Evolutionary conservation across 2,329 filamentous ascomycete genomes (phyloP).

Genomic region (Apiospora phragmitis): DNA sequence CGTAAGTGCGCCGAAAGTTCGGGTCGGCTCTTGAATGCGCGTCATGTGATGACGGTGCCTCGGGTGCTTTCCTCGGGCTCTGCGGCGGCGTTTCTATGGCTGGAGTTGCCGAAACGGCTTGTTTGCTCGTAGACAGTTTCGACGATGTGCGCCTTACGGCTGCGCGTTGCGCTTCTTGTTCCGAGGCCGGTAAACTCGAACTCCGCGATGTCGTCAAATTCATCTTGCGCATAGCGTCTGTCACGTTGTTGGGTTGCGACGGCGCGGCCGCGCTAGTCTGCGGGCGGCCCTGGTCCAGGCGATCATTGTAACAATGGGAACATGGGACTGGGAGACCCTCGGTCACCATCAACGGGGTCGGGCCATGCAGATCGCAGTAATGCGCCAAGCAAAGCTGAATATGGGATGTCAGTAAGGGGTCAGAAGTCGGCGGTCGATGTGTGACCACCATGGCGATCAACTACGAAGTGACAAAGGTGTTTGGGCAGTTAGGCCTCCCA

Average conservation of each 20-base stretch:
- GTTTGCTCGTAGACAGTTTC: conserved; percentile 24
- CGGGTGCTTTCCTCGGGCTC: conserved; percentile 48
- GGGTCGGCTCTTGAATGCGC: conserved; percentile 50
- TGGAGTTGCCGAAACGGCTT: conserved; percentile 35
- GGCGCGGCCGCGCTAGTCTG: conserved; percentile 40
- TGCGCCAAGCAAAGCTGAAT: conserved; percentile 68
- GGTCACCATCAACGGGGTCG: conserved; percentile 69
- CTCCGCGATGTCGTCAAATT: conserved; percentile 43
- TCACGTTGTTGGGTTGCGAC: conserved; percentile 38
- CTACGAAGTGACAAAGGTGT: neutral
- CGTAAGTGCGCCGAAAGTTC: conserved; percentile 63
- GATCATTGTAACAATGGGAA: conserved; percentile 56
- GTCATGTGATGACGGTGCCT: conserved; percentile 22
- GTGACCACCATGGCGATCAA: conserved; percentile 16
- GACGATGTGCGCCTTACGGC: conserved; percentile 42
- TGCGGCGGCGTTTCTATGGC: conserved; percentile 59
- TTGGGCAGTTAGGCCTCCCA: conserved; percentile 1
- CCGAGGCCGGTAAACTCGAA: conserved; percentile 43
- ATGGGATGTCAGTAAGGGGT: conserved; percentile 38
- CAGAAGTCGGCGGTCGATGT: conserved; percentile 3
- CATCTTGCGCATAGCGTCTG: conserved; percentile 50
- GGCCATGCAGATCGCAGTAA: conserved; percentile 70
- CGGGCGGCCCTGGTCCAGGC: conserved; percentile 36
- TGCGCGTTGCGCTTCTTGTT: conserved; percentile 46
- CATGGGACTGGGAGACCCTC: conserved; percentile 65